Conservation (phyloP, 78 protist genomes). For the Speleostelium caveatum region DNA sequence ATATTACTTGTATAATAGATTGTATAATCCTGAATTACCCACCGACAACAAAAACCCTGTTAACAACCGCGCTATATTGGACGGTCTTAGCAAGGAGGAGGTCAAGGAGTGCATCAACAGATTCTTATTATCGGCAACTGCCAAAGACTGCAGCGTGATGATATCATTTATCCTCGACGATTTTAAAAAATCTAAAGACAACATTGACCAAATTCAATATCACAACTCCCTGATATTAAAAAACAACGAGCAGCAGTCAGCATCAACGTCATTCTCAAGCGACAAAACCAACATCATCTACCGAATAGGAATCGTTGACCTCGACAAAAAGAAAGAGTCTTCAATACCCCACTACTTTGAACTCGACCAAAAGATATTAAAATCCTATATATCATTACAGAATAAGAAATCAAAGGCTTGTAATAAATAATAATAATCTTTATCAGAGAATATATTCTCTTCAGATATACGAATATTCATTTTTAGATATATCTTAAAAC, state of each 20-base stretch:
- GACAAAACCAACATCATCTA: neutral
- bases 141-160: slow-evolving; percentile 71
- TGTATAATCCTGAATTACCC: neutral
- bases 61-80: neutral
- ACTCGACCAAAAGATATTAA: slow-evolving; percentile 18
- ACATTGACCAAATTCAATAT: neutral
- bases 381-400: too few relatives aligned
- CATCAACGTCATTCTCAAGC: neutral
- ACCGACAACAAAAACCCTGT: neutral
- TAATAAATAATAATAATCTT: too few relatives aligned
- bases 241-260: neutral
- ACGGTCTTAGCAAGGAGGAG: neutral
- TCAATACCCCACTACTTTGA: slow-evolving; percentile 52
- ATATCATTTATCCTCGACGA: slow-evolving; percentile 5
- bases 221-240: neutral
- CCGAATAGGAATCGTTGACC: slow-evolving; percentile 58
- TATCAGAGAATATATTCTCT: too few relatives aligned
- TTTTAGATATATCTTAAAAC: too few relatives aligned
- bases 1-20: slow-evolving; percentile 29
- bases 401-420: too few relatives aligned
- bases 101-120: neutral
- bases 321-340: slow-evolving; percentile 44
- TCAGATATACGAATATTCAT: too few relatives aligned
- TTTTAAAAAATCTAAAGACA: neutral
- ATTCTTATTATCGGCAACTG: slow-evolving; percentile 49